Conservation (phyloP, 2,329 filamentous ascomycete genomes). For the Tolypocladium pustulatum region DNA sequence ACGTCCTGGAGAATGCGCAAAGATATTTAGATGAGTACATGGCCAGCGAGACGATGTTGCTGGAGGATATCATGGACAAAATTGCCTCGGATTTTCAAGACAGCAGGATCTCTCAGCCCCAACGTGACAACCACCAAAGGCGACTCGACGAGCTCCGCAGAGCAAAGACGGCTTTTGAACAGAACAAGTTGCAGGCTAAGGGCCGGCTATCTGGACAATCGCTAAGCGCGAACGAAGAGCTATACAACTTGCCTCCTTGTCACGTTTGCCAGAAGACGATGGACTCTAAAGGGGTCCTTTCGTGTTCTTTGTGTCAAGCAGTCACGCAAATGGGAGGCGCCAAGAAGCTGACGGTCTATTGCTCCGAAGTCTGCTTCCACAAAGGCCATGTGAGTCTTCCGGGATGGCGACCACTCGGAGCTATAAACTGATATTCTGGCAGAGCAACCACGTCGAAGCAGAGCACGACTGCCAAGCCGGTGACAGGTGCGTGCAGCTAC, state of each 20-base stretch:
- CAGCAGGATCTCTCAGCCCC: conserved; percentile 18
- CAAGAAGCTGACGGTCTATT: conserved; percentile 30
- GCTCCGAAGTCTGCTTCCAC: conserved; percentile 30
- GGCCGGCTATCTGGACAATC: conserved; percentile 19
- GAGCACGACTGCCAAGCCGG: conserved; percentile 31
- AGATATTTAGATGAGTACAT: conserved; percentile 29
- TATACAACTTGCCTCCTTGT: conserved; percentile 29
- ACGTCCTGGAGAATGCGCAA: conserved; percentile 19
- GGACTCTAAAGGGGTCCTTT: conserved; percentile 24
- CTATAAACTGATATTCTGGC: conserved; percentile 11
- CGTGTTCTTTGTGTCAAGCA: conserved; percentile 35
- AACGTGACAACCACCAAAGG: conserved; percentile 25
- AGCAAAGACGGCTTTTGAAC: conserved; percentile 38
- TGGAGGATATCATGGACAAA: conserved; percentile 23
- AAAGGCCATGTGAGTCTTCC: conserved; percentile 27
- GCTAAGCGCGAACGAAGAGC: conserved; percentile 16
- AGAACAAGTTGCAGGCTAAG: conserved; percentile 28
- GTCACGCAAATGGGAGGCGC: conserved; percentile 24
- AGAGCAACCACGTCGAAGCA: conserved; percentile 27
- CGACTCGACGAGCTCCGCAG: conserved; percentile 36
- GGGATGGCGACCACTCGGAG: background rate
- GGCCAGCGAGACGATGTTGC: conserved; percentile 12
- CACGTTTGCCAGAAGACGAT: conserved; percentile 24
- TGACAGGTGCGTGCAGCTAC: conserved; percentile 26
- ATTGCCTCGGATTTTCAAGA: conserved; percentile 21